Evolutionary conservation across 2,329 filamentous ascomycete species (phyloP).

Genomic region (Cercospora zeina): DNA sequence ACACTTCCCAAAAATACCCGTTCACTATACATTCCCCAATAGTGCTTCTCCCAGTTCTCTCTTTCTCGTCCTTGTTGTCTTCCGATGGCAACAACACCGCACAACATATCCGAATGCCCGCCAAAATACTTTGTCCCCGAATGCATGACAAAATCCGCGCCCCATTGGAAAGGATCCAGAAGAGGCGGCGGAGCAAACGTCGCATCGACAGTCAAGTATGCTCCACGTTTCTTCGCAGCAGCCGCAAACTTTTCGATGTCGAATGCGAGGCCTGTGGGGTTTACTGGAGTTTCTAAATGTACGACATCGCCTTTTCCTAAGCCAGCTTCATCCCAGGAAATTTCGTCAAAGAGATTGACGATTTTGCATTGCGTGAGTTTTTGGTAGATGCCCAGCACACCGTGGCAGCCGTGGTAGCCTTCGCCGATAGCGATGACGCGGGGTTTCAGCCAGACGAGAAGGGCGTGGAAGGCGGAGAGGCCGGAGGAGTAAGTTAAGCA

Average conservation of each 20-base stretch:
- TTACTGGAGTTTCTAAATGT: conserved; percentile 90
- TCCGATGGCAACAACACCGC: conserved; percentile 72
- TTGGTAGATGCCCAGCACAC: conserved; percentile 70
- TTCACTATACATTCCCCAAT: conserved; percentile 63
- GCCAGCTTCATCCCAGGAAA: conserved; percentile 58
- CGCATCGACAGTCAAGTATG: conserved; percentile 78
- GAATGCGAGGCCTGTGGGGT: conserved; percentile 81
- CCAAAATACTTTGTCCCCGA: conserved; percentile 95
- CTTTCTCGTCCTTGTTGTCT: conserved; percentile 35
- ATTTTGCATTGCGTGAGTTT: conserved; percentile 74
- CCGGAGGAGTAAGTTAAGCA: conserved; percentile 79
- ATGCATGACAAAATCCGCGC: conserved; percentile 88
- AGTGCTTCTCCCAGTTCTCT: conserved; percentile 53
- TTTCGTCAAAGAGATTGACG: conserved; percentile 60
- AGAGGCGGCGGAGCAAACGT: conserved; percentile 92
- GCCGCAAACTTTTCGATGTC: conserved; percentile 70
- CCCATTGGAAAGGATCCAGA: conserved; percentile 78
- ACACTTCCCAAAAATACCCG: conserved; percentile 76
- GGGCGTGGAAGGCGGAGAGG: conserved; percentile 82
- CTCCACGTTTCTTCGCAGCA: conserved; percentile 70
- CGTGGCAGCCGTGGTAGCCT: conserved; percentile 93
- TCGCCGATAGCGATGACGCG: conserved; percentile 76
- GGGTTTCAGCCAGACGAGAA: conserved; percentile 82
- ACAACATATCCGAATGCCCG: conserved; percentile 90
- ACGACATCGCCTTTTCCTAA: conserved; percentile 78